Base-by-base conservation (phyloP, 225 moss, liverwort and hornwort genomes). In the Antitrichia curtipendula region DNA sequence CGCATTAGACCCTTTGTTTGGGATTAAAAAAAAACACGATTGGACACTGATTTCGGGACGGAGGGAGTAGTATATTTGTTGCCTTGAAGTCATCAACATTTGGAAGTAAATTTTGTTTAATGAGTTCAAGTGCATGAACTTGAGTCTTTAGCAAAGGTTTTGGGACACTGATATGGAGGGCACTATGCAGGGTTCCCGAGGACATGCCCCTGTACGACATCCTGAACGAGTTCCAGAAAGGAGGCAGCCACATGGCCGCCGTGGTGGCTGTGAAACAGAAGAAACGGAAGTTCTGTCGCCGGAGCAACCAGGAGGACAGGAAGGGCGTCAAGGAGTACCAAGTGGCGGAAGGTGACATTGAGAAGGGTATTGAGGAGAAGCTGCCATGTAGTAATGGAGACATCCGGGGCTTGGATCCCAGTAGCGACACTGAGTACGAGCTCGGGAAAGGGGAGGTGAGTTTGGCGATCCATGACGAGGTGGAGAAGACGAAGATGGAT, bases 241-340 rank as follows among this genome's bases (percentile, higher is more conserved):
- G 88, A 70, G 61, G 84, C 34, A 88, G 88, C 71, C 88, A 88
- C 43, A 88, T 88, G 88, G 88, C 88, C 52, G 88, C 88, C 32
- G 88, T 88, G 71, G 88, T 88, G 88, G 84, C 84, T 25, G 88
- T 88, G 38, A 84, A 88, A 41, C 50, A 79, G 40, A 84, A 80
- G 88, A 88, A 88, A 71, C 78, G 84, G 70, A 84, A 88, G 41
- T 43, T 27, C 36, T 60, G 70, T 78, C 53, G 79, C 60, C 70
- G 79, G 61, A 71, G 53, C 62, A 52, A 61, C 65, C 88, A 84
- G 25, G 95, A 93, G 72, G 90, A 80, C 17, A 86, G 86, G 84
- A 92, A 85, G 75, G 87, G 85, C 25, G 80, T 84, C 24, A 92
- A 91, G 86, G 86, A 81, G 71, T 89, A 81, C 68, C 92, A 89